Evolutionary conservation across 1,139 yeast genomes (phyloP).

Genomic region (Yamadazyma friedrichii): DNA sequence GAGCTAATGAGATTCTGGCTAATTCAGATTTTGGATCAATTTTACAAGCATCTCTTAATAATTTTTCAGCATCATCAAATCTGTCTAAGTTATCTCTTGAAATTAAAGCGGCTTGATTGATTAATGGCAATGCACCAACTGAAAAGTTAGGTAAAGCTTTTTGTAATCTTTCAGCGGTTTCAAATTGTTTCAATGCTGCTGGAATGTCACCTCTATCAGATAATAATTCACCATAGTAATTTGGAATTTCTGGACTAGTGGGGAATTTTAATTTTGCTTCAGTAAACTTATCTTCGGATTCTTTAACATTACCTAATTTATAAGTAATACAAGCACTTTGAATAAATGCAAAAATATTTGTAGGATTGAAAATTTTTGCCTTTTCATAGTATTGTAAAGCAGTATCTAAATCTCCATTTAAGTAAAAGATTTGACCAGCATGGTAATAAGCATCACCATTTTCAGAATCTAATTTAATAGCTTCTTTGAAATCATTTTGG

Average conservation of each 20-base stretch:
- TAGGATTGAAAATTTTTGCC: slow-evolving; percentile 71
- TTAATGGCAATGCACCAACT: slow-evolving; percentile 86
- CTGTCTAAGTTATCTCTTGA: slow-evolving; percentile 57
- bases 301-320: slow-evolving; percentile 66
- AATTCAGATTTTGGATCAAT: slow-evolving; percentile 87
- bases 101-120: slow-evolving; percentile 82
- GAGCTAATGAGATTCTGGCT: slow-evolving; percentile 88
- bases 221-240: slow-evolving; percentile 92
- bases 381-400: slow-evolving; percentile 78
- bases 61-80: slow-evolving; percentile 60
- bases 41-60: slow-evolving; percentile 75
- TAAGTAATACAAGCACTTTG: slow-evolving; percentile 92
- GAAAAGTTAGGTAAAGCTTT: slow-evolving; percentile 56
- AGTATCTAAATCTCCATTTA: slow-evolving; percentile 69
- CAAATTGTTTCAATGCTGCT: slow-evolving; percentile 82
- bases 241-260: slow-evolving; percentile 86
- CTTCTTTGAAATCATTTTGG: slow-evolving; percentile 67
- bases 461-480: slow-evolving; percentile 65
- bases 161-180: slow-evolving; percentile 82
- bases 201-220: slow-evolving; percentile 74
- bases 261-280: slow-evolving; percentile 79
- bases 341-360: slow-evolving; percentile 80
- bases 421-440: slow-evolving; percentile 87
- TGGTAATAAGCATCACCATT: slow-evolving; percentile 89
- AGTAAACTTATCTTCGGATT: slow-evolving; percentile 67